Evolutionary conservation across 2,329 filamentous ascomycete genomes (phyloP).

Genomic region (Neonectria hederae): DNA sequence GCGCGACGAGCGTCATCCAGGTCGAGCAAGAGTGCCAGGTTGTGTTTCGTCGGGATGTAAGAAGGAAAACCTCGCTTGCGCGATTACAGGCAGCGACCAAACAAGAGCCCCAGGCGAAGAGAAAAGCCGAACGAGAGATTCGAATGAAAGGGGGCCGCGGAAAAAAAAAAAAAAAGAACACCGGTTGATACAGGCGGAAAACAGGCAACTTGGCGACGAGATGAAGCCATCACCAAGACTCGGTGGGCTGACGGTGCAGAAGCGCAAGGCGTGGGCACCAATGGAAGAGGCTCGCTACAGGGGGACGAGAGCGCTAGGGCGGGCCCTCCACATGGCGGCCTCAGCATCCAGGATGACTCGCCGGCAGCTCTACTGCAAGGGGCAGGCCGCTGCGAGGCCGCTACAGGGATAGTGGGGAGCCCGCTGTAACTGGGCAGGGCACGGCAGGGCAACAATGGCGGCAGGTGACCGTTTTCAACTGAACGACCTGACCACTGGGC

Average conservation of each 20-base stretch:
- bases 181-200: constrained; percentile 16
- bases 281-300: not conserved
- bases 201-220: constrained; percentile 30
- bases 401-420: not conserved
- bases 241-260: constrained; percentile 33
- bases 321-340: not conserved
- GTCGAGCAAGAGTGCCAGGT: not conserved
- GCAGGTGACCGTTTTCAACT: constrained; percentile 1
- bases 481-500: not conserved
- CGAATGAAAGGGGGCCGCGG: constrained; percentile 11
- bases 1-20: not conserved
- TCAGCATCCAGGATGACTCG: not conserved
- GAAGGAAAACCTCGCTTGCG: not conserved
- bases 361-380: not conserved
- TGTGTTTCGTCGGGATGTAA: constrained; percentile 16
- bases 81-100: not conserved
- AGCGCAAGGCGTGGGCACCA: constrained; percentile 4
- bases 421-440: not conserved
- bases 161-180: constrained; percentile 19
- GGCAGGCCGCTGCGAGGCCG: constrained; percentile 1
- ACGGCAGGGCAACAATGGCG: too few relatives aligned
- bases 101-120: not conserved
- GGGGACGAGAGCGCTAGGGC: not conserved
- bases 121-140: not conserved
- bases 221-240: constrained; percentile 43